phyloP scores from a whole-genome alignment of 2,329 filamentous ascomycete genomes.

The Colletotrichum phormii region DNA sequence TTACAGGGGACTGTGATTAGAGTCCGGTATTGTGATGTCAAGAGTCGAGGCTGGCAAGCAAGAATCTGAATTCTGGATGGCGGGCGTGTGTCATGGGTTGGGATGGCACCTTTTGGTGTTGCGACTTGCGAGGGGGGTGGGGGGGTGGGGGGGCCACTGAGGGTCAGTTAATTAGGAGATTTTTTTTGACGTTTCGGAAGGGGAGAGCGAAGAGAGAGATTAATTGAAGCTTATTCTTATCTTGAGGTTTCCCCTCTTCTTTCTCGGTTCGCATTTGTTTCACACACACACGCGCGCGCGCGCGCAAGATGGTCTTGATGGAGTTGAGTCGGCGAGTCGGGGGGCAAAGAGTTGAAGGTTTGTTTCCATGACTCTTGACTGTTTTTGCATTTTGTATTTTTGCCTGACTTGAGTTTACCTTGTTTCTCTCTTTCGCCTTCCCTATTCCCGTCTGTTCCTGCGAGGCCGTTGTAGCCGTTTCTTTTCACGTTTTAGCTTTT shows the following conservation, averaged over 20 bases:
- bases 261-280: too few relatives aligned
- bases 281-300: too few relatives aligned
- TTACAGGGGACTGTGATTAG: neutral
- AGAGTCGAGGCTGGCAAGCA: neutral
- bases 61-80: neutral
- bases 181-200: neutral
- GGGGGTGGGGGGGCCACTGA: too few relatives aligned
- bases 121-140: too few relatives aligned
- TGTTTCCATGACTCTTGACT: neutral
- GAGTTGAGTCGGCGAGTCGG: too few relatives aligned
- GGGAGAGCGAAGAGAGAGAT: neutral
- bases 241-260: too few relatives aligned
- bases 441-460: neutral
- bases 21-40: neutral
- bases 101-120: neutral
- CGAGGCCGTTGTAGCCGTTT: neutral
- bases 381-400: too few relatives aligned
- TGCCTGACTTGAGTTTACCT: neutral
- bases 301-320: neutral
- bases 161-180: neutral
- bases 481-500: too few relatives aligned
- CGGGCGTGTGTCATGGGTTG: neutral
- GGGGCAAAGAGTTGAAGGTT: neutral
- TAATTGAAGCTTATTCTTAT: neutral
- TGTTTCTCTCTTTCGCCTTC: neutral